Base-by-base conservation (phyloP, 352 stramenopile genomes). In the Globisporangium emineosum region DNA sequence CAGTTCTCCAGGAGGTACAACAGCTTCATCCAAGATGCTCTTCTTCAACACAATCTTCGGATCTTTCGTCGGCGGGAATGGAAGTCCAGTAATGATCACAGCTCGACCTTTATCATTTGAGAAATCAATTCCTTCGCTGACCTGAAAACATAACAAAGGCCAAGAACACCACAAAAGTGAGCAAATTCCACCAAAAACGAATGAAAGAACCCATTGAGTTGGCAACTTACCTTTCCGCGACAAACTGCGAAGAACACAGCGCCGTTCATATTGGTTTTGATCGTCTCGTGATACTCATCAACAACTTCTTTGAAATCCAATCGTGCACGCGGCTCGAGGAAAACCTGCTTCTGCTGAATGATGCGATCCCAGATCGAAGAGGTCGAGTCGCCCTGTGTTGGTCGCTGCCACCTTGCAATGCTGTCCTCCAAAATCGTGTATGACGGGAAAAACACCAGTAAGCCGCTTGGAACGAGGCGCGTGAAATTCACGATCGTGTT, bases 371-470 rank as follows among this genome's bases (percentile, higher is more conserved):
- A 95, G 70, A 95, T 92, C 2, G 81, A 88, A 15, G 63, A 61
- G n/a, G 66, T 71, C 23, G 76, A 75, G 13, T 88, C 76, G 6
- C 68, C 75, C 12, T 66, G 60, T 7, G 72, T 67, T 25, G 76
- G 69, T 6, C 68, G 73, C 54, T 85, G 72, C 94, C 93, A 98
- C 25, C 79, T 68, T 8, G 79, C 69, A 15, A 97, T 73, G 40
- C 77, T 93, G 50, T 91, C 73, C 68, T 98, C 80, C 74, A 99
- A 88, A 57, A 98, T 96, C n/a, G 79, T 82, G 65, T 99, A 99
- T 47, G 94, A 99, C n/a, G 98, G 97, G 66, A 99, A 99, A 74
- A 99, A 99, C 0, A 99, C 88, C 19, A 99, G 88, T 56, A 99
- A 78, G 3, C 98, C 98, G 53, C 97, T 97, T 3, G 97, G 97